phyloP scores from a whole-genome alignment of 148 eudicot species.

The Rhododendron kiyosumense region DNA sequence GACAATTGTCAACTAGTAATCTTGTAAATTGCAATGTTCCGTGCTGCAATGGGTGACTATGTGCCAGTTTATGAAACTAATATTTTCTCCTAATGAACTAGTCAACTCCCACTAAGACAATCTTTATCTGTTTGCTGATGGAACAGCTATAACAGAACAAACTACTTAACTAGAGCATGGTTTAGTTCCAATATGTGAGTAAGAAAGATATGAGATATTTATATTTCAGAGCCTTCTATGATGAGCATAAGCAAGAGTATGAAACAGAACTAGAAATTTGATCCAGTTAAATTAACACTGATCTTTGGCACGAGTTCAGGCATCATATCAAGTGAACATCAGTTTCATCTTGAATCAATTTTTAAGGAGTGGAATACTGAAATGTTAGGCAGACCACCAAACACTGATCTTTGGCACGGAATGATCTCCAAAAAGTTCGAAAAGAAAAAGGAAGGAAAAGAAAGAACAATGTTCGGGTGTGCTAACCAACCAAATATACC shows the following conservation, averaged over 20 bases:
- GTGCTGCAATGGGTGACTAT: background rate
- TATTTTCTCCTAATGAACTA: background rate
- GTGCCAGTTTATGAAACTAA: background rate
- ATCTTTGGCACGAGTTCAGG: background rate
- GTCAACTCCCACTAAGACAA: background rate
- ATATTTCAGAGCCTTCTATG: background rate
- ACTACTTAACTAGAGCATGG: constrained; percentile 2
- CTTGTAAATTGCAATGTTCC: background rate
- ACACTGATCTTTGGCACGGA: background rate
- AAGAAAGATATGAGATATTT: background rate
- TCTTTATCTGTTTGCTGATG: background rate
- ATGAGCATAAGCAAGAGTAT: background rate
- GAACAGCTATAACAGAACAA: background rate
- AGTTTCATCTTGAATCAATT: background rate
- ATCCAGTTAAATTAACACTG: background rate
- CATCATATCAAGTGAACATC: background rate
- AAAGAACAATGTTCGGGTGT: background rate
- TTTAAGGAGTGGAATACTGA: background rate
- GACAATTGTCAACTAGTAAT: background rate
- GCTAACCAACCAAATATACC: constrained; percentile 27
- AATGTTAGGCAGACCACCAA: background rate
- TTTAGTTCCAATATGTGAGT: background rate
- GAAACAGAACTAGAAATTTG: background rate
- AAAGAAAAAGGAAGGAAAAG: too few species aligned
- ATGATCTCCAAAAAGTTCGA: background rate